Evolutionary conservation across 345 rosid species (phyloP), one percentile per base, ranked within the genome.

Genomic region (Salix dunnii): DNA sequence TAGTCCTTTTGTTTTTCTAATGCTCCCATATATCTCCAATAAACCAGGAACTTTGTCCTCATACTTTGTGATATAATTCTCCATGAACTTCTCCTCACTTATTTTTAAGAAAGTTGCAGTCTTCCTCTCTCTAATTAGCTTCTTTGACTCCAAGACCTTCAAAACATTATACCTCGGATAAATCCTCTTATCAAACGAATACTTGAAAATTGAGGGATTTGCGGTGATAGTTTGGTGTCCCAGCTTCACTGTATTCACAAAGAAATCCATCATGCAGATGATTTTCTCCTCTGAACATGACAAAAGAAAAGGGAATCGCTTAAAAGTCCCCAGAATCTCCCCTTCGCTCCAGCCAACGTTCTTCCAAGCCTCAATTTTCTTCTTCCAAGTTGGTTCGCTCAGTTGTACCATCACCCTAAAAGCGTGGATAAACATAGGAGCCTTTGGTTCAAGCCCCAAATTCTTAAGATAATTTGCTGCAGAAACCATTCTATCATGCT

Each of bases 311-410:
- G 84, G 82, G 11, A 30, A 1, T 28, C 68, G 31, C 68, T 40
- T 67, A 63, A 84, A 84, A 36, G 68, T 60, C 12, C 28, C 35
- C 5, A 75, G 25, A 49, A 78, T 77, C 20, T 84, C 81, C 46
- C 81, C 78, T 30, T 81, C 67, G 25, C 68, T 78, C 78, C 80
- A 84, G 1, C 87, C 87, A 36, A 78, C 11, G 53, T 82, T 81
- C 82, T 81, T 68, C 33, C 49, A 46, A 40, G 43, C 43, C 61
- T 78, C 79, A 7, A 81, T 74, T 72, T 78, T 81, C 64, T 40
- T 76, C 66, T 76, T 69, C 81, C 77, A 73, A 25, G 71, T 76
- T 3, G 74, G 13, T 4, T 72, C 80, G 16, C 21, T 65, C 71
- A 81, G 11, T 2, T 58, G 30, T 14, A 75, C 2, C 61, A 76